Conservation (phyloP, 2,329 filamentous ascomycete genomes). For the Epichloe gansuensis region DNA sequence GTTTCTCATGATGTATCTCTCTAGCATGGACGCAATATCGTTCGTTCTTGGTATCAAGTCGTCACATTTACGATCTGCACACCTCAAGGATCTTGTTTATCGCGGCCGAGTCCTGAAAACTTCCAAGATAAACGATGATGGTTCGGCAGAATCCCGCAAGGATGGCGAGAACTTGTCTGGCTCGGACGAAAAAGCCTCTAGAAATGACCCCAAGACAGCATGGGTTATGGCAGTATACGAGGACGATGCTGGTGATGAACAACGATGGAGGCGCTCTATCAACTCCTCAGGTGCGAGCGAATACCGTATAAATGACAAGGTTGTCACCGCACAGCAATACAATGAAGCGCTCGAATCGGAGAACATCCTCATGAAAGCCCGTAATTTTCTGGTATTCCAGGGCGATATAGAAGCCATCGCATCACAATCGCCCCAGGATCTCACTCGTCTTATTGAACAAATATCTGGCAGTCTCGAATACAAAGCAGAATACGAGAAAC, state of each 20-base stretch:
- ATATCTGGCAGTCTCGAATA: conserved; percentile 93
- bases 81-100: conserved; percentile 90
- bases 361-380: conserved; percentile 94
- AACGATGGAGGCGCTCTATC: conserved; percentile 91
- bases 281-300: conserved; percentile 81
- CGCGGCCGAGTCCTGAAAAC: conserved; percentile 86
- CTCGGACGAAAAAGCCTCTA: conserved; percentile 51
- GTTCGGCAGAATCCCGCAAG: conserved; percentile 54
- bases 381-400: conserved; percentile 97
- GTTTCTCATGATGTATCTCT: background rate
- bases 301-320: conserved; percentile 89
- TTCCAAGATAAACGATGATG: conserved; percentile 84
- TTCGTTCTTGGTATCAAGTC: conserved; percentile 98
- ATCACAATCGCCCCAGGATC: conserved; percentile 83
- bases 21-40: conserved; percentile 95
- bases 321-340: conserved; percentile 82
- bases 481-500: conserved; percentile 81
- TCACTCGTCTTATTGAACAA: conserved; percentile 90
- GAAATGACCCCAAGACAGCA: conserved; percentile 77
- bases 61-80: conserved; percentile 87
- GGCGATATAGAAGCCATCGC: conserved; percentile 96
- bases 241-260: conserved; percentile 88
- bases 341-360: conserved; percentile 85
- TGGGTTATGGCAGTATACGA: conserved; percentile 99
- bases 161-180: conserved; percentile 48